Percentiles rank a stretch among this genome's conserved stretches.
These are phyloP conservation scores for Skeletonema marinoi DNA, from an alignment of 108 stramenopile genomes.

Conservation along the genomic window DNA sequence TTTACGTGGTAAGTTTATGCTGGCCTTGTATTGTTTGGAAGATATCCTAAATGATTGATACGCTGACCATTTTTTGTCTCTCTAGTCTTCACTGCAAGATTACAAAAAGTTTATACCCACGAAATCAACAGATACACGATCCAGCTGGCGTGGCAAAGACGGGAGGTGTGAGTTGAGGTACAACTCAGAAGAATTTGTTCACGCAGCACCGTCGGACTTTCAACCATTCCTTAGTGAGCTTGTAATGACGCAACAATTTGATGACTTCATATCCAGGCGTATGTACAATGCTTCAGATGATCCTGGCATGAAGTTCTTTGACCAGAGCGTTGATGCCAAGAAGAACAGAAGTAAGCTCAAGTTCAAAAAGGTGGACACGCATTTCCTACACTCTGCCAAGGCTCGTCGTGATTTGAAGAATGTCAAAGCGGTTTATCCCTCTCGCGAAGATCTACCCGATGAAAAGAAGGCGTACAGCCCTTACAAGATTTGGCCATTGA, in stretches of 20 bases:
- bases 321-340: conserved; percentile 88
- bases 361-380: conserved; percentile 78
- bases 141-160: conserved; percentile 42
- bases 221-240: conserved; percentile 63
- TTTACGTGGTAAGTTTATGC: conserved; percentile 55
- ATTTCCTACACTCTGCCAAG: conserved; percentile 75
- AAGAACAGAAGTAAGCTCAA: conserved; percentile 75
- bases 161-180: conserved; percentile 45
- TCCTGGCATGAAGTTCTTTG: conserved; percentile 88
- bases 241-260: conserved; percentile 79
- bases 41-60: not conserved
- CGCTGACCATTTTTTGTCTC: not conserved
- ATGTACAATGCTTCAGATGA: conserved; percentile 69
- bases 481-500: conserved; percentile 74
- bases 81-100: conserved; percentile 61
- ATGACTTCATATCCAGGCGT: conserved; percentile 83
- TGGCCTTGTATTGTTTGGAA: not conserved
- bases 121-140: conserved; percentile 10
- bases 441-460: conserved; percentile 26
- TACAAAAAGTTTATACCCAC: conserved; percentile 68
- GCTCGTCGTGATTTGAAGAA: conserved; percentile 71
- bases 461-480: conserved; percentile 40
- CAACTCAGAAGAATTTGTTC: conserved; percentile 57
- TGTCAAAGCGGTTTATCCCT: conserved; percentile 68
- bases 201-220: conserved; percentile 55